Evolutionary conservation across 31 red algal genomes (phyloP).

Genomic region (Asparagopsis taxiformis): DNA sequence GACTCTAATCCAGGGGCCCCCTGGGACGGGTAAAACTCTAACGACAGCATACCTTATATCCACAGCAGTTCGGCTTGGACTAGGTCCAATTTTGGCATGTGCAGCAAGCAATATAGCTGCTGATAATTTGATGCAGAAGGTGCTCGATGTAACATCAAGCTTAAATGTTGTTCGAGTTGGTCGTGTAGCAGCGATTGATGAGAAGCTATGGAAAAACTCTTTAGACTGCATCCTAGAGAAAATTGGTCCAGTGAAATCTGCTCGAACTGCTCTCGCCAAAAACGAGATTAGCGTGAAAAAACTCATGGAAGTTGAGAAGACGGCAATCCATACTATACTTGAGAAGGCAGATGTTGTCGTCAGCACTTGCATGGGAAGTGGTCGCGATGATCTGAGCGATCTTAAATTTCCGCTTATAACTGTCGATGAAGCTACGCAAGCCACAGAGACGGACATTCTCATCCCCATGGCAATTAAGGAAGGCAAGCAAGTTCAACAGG

Average conservation of each 20-base stretch:
- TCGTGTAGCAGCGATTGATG: constrained; percentile 24
- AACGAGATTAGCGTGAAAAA: neutral
- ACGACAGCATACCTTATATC: constrained; percentile 39
- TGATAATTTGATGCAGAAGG: constrained; percentile 64
- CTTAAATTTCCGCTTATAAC: constrained; percentile 52
- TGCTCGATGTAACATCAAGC: neutral
- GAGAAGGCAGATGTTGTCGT: constrained; percentile 25
- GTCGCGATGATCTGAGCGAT: constrained; percentile 36
- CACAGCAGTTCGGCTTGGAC: constrained; percentile 16
- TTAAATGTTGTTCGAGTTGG: constrained; percentile 58
- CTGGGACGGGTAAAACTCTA: constrained; percentile 87
- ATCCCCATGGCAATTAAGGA: constrained; percentile 33
- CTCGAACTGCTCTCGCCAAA: neutral
- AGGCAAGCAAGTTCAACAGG: neutral
- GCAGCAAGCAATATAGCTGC: constrained; percentile 79
- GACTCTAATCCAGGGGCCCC: constrained; percentile 78
- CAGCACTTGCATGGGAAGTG: constrained; percentile 70
- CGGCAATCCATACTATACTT: constrained; percentile 1
- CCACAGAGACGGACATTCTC: constrained; percentile 47
- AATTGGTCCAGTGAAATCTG: no score
- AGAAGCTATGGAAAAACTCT: constrained; percentile 41
- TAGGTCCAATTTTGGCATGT: constrained; percentile 61
- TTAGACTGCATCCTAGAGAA: no score
- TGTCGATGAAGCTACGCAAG: constrained; percentile 83
- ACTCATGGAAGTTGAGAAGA: constrained; percentile 13